Conservation (phyloP, 306 rosid species). For the Luffa acutangula region DNA sequence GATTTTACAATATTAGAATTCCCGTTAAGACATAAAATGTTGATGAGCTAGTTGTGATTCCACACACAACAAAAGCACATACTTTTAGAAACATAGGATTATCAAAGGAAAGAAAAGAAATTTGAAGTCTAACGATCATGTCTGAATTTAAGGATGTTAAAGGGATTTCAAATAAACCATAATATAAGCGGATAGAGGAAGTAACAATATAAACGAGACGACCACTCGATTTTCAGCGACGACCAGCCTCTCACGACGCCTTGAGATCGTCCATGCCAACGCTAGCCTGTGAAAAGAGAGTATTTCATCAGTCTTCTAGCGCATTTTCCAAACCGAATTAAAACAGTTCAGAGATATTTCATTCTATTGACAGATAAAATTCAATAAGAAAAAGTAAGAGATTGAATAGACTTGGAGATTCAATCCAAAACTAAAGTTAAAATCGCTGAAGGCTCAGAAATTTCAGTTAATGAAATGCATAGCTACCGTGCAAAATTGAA, state of each 20-base stretch:
- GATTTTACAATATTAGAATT: neutral
- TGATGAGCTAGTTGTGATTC: neutral
- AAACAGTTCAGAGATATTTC: neutral
- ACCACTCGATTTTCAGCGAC: neutral
- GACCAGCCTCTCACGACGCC: slow-evolving; percentile 24
- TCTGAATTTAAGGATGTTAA: neutral
- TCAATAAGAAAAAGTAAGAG: neutral
- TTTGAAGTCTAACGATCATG: neutral
- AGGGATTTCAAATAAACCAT: neutral
- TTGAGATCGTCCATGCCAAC: slow-evolving; percentile 84
- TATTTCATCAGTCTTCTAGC: neutral
- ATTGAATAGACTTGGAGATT: neutral
- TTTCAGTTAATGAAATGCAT: neutral
- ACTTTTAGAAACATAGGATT: neutral
- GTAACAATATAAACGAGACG: neutral
- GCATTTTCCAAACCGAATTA: neutral
- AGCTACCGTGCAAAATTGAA: neutral
- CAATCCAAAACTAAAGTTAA: neutral
- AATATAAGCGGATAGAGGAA: neutral
- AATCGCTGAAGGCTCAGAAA: neutral
- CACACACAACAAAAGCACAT: neutral
- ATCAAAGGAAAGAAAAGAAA: neutral
- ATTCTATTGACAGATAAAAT: neutral
- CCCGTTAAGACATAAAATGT: neutral
- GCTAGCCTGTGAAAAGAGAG: slow-evolving; percentile 49